Base-by-base conservation (phyloP, 345 rosid genomes). In the Boechera divaricarpa region DNA sequence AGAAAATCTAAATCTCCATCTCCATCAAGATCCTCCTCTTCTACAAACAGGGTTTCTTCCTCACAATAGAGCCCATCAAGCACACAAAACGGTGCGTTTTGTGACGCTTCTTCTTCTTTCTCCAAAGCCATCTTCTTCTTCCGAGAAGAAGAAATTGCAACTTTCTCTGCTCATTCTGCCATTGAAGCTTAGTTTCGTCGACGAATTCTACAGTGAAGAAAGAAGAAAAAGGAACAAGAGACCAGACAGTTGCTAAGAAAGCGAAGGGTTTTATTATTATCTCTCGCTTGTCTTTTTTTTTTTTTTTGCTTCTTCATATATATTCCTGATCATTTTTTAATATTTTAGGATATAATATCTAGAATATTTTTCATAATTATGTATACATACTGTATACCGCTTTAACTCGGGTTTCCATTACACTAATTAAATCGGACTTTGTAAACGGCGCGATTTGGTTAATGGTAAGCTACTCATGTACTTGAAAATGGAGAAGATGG, bases 51-150 rank as follows among this genome's bases (percentile, higher is more conserved):
- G 29, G 24, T 63, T 60, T 87, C 89, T 65, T 91, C 96, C 69
- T 94, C 94, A 7, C 97, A 94, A 16, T 66, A 88, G 1, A 91
- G 89, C 7, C 73, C 91, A 60, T 91, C 92, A 49, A 82, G 86
- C 36, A 76, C 73, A 76, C 82, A 74, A 73, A 49, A 74, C 49
- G 82, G 47, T 48, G 85, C 77, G 75, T 70, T 67, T 33, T 74
- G 69, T 7, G 79, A 63, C 7, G 57, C 79, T 16, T 68, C 80
- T 36, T 87, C 82, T 52, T 84, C 85, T 70, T 79, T 81, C 72
- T 76, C 87, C 73, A 87, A 73, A 69, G 90, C 85, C 95, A 91
- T 89, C 7, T 70, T 48, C 76, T 81, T 80, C 93, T 85, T 84
- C 83, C 8, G 33, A 29, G 90, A 82, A 82, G 89, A 87, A 82